Base-by-base conservation (phyloP, 441 rosid species). In the Pelargonium australe region DNA sequence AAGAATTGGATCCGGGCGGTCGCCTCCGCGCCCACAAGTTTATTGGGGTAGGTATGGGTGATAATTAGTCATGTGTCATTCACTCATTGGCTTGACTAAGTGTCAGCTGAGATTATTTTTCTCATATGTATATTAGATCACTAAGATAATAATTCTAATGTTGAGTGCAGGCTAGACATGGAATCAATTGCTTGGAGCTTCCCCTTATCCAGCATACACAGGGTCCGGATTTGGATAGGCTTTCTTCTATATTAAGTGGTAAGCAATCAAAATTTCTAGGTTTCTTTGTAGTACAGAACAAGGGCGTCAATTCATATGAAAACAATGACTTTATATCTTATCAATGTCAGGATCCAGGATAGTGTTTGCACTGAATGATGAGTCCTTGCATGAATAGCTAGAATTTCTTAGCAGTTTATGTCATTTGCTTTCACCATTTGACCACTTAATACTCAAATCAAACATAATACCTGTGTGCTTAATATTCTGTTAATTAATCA, bases 211-310 rank as follows among this genome's bases (percentile, higher is more conserved):
- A 90, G 83, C 97, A 92, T 78, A 75, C 81, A 0, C 73, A 67
- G 40, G 96, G 96, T 57, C 96, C 97, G 77, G 99, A 95, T 85
- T 78, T 75, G 51, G 83, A 83, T 67, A 81, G 77, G 75, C 92
- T 95, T 66, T 73, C 95, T 69, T 83, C 89, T 67, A 66, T 89
- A 63, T 80, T 95, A 80, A 79, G 73, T 28, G 90, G 97, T 95
- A 64, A 53, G 16, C 9, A 14, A 16, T 65, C 55, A 53, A 11
- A 20, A 9, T 55, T 55, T 55, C 10, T 55, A 55, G 61, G 19
- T 55, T 55, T 6, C 1, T 19, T 55, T 55, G 11, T 55, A 14
- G 19, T 14, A 55, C 60, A 53, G 6, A 55, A 6, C 11, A 17
- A 17, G 8, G 17, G 10, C 23, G 11, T 19, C 19, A 17, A 55